Evolutionary conservation across 371 early-diverging fungal genomes (phyloP), one percentile per base, ranked within the genome.

Genomic region (Saksenaea vasiformis): DNA sequence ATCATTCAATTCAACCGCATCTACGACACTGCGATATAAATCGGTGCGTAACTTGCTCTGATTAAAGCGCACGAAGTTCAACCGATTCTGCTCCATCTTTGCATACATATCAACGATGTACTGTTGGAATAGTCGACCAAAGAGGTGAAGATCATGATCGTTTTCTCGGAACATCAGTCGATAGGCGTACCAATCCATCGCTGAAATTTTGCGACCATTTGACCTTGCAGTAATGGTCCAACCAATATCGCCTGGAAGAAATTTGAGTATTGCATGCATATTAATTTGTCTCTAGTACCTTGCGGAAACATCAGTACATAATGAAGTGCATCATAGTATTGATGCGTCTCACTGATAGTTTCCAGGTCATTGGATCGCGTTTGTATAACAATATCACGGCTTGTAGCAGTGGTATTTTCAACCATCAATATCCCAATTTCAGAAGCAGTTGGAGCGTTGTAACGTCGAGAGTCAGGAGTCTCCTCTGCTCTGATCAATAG

Each of bases 91-190:
- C 36, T 72, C 69, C 1, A 68, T 13, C 14, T 68, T 72, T 24
- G 58, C 58, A 60, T 63, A 68, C 35, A 62, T 61, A 43, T 72
- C 64, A 10, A 71, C 61, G 1, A 61, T 58, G 36, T 63, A 66
- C 51, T 72, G 61, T 1, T 63, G 66, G 22, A 35, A 36, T n/a
- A 60, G 69, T 38, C 55, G 54, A 24, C 67, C 66, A 60, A 55
- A 62, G 3, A 56, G 37, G 60, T 61, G 66, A 11, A 64, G 39
- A 22, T 53, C n/a, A 65, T 62, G 4, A 31, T 2, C 31, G 31
- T 31, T 7, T 4, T 31, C 31, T 2, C 7, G 31, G 2, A 31
- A 4, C 31, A 31, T 31, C 7, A 31, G 7, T 2, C 31, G 31
- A 31, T 31, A 31, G 31, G 4, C 7, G 7, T 31, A 31, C 31